Evolutionary conservation across 2,329 filamentous ascomycete genomes (phyloP).

Genomic region (Cladosporium sp.): DNA sequence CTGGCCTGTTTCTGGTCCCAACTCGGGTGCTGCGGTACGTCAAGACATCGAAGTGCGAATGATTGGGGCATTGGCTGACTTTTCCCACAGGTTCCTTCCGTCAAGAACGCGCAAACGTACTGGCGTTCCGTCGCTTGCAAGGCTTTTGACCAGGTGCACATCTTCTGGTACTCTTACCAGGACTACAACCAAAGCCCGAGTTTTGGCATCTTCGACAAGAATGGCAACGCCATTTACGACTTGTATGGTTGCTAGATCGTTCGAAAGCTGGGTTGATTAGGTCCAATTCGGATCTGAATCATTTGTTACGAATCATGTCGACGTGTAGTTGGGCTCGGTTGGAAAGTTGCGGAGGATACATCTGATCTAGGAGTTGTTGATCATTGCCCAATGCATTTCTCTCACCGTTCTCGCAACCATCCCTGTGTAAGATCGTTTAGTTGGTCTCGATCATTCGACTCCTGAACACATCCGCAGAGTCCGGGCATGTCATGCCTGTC

Average conservation of each 20-base stretch:
- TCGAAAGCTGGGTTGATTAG: too few relatives aligned
- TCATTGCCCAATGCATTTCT: too few relatives aligned
- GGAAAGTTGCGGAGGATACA: too few relatives aligned
- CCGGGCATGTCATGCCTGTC: too few relatives aligned
- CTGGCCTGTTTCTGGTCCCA: conserved; percentile 56
- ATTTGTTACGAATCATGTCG: too few relatives aligned
- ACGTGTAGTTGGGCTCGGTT: too few relatives aligned
- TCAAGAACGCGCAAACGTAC: conserved; percentile 56
- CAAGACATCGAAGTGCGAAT: neutral
- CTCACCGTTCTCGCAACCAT: too few relatives aligned
- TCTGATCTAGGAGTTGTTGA: too few relatives aligned
- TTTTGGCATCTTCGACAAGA: conserved; percentile 38
- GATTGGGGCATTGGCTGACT: neutral
- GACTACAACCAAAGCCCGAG: conserved; percentile 45
- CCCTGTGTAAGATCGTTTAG: too few relatives aligned
- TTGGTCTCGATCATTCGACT: too few relatives aligned
- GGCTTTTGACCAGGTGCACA: conserved; percentile 48
- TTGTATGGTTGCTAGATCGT: conserved; percentile 10
- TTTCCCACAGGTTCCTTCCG: conserved; percentile 40
- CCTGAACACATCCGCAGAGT: too few relatives aligned
- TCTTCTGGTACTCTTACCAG: conserved; percentile 60
- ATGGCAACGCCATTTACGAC: conserved; percentile 32
- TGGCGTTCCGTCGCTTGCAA: conserved; percentile 60
- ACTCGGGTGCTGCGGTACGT: conserved; percentile 47
- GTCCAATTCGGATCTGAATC: too few relatives aligned